These are phyloP conservation scores for Pichia sp. DNA, from an alignment of 1,139 yeast species.

Conservation along the genomic window DNA sequence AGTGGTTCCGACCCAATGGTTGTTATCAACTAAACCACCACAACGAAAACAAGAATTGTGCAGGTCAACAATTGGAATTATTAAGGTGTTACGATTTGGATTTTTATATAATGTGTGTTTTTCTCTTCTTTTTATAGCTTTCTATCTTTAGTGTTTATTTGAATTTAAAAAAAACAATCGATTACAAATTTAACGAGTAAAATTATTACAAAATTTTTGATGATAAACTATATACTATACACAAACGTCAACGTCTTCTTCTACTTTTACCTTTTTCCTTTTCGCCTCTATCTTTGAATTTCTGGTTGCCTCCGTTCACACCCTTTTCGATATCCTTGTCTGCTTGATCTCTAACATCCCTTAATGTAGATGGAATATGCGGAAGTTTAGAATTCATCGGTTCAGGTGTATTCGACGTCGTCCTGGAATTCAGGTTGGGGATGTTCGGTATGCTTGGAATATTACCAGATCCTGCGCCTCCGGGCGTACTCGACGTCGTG, in stretches of 20 bases:
- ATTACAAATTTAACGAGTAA: too few species aligned
- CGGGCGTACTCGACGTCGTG: not conserved
- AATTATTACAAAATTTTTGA: too few species aligned
- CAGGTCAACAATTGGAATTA: not conserved
- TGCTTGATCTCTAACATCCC: constrained; percentile 29
- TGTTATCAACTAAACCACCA: constrained; percentile 13
- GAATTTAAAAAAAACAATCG: not conserved
- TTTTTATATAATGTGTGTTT: not conserved
- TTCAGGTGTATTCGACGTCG: constrained; percentile 29
- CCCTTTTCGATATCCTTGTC: constrained; percentile 30
- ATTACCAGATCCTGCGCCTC: too few species aligned
- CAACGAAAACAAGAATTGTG: not conserved
- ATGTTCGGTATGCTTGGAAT: constrained; percentile 20
- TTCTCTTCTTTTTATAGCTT: not conserved
- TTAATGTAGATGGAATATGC: constrained; percentile 15
- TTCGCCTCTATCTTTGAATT: constrained; percentile 11
- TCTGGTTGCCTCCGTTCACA: not conserved
- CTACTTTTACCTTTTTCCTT: constrained; percentile 17
- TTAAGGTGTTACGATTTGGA: not conserved
- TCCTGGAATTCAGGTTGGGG: constrained; percentile 18
- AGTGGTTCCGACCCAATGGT: constrained; percentile 64
- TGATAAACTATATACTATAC: too few species aligned
- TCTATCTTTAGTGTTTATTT: not conserved
- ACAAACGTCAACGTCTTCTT: constrained; percentile 13
- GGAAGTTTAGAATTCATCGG: constrained; percentile 18